Evolutionary conservation across 768 basidiomycete species (phyloP), one percentile per base, ranked within the genome.

Genomic region (Neoboletus magnificus): DNA sequence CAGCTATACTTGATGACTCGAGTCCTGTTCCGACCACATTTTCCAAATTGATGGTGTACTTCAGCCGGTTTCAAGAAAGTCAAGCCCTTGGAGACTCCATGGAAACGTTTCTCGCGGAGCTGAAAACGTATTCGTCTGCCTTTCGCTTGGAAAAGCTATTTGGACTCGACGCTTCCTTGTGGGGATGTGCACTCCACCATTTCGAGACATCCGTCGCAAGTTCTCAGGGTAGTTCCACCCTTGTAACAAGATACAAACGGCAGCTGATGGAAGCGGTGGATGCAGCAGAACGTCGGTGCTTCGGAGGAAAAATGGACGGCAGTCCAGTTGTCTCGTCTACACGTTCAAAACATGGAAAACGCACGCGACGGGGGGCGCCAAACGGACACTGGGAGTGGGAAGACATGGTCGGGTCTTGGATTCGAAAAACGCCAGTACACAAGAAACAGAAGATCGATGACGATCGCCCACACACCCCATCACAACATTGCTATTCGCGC

Each of bases 311-410:
- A 42, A 23, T 41, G 18, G 45, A 50, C 41, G 56, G 43, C 43
- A 63, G 65, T 45, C 66, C 64, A 25, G 36, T 58, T 36, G 46
- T 60, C 7, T 36, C 54, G n/a, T 52, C 62, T 25, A 32, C 36
- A 15, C 56, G 29, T 44, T 33, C 50, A 5, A 48, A 52, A 25
- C 46, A 48, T 27, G 43, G 43, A 23, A 49, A 54, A 39, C 52
- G 48, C 23, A 43, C 43, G 32, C 62, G 54, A 22, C 56, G 41
- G n/a, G 48, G 54, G 37, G 62, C 52, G 42, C 45, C 49, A 33
- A 71, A 59, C 32, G 70, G 68, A 23, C 68, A 73, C 23, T 82
- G 79, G 76, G 69, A 73, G 37, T 82, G 81, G 81, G 81, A 82
- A 55, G 71, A 74, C 50, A 69, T 72, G 60, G 64, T 79, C 7